Base-by-base conservation (phyloP, 2,329 filamentous ascomycete species). In the Chrysoporthe puriensis region DNA sequence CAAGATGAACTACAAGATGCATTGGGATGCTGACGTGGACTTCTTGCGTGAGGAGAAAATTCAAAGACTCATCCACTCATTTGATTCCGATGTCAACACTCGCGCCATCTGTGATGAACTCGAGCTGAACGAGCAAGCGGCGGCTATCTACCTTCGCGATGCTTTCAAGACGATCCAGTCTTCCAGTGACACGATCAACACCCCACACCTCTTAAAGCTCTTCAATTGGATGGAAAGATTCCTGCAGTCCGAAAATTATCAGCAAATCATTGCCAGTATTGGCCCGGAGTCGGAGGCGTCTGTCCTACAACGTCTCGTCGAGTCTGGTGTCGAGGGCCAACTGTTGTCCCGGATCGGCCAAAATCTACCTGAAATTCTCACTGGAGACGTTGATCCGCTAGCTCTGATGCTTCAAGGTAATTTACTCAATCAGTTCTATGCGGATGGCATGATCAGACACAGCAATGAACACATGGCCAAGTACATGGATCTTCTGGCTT, bases 1-100 rank as follows among this genome's bases (percentile, higher is more conserved):
- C n/a, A 71, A 69, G 46, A 66, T 61, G 52, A 68, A 65, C 7
- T 66, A 68, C 42, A 63, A 57, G 14, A 57, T 71, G 14, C 62
- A 62, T 4, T 71, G 68, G 70, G 61, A 68, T 14, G 14, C 63
- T 7, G 66, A 71, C 42, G 66, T 60, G 4, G 68, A 71, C 18
- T 60, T 64, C 36, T 11, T 69, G 4, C 52, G 43, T 18, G 57
- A 62, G 6, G 46, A 58, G 14, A 34, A 64, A 36, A 59, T 71
- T 9, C 57, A 63, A 34, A 43, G 44, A 9, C 59, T 54, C 16
- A n/a, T 52, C 4, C 9, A 42, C 34, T 21, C 32, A 26, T 52
- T 58, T 40, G 48, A 46, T 40, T 44, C 57, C 16, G 26, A 50
- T 9, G n/a, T 26, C 7, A 54, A 70, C 36, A 43, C 26, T 4